These are phyloP conservation scores for Globisporangium emineosum DNA, from an alignment of 352 stramenopile genomes.

Conservation along the genomic window DNA sequence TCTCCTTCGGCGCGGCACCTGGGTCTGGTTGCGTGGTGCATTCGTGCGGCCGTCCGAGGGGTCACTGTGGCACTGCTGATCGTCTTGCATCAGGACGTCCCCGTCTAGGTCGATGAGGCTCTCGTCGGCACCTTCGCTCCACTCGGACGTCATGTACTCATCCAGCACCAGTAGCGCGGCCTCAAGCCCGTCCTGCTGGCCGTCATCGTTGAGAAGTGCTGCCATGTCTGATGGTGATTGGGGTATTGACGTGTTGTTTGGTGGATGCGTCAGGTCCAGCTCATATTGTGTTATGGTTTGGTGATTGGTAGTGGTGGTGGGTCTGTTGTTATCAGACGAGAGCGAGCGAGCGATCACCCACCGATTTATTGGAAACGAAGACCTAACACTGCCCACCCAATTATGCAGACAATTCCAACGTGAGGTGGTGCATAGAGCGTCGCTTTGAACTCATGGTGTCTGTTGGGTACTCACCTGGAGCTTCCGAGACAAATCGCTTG, in stretches of 20 bases:
- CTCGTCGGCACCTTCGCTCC: background rate
- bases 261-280: background rate
- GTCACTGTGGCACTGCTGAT: background rate
- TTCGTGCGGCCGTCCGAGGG: background rate
- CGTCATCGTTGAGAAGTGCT: background rate
- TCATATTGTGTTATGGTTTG: background rate
- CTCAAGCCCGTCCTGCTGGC: background rate
- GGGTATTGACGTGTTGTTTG: background rate
- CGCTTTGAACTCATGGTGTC: too few relatives aligned
- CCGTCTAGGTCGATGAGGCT: background rate
- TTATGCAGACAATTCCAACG: background rate
- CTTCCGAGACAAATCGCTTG: conserved; percentile 13
- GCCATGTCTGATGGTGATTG: background rate
- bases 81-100: background rate
- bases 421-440: background rate
- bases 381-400: conserved; percentile 3
- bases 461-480: background rate
- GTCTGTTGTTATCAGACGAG: conserved; percentile 5
- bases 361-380: background rate
- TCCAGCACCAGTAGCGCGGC: conserved; percentile 5
- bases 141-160: conserved; percentile 5
- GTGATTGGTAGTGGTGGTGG: background rate
- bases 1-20: background rate
- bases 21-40: background rate
- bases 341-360: background rate